Evolutionary conservation across 345 rosid species (phyloP).

Genomic region (Pistacia vera): DNA sequence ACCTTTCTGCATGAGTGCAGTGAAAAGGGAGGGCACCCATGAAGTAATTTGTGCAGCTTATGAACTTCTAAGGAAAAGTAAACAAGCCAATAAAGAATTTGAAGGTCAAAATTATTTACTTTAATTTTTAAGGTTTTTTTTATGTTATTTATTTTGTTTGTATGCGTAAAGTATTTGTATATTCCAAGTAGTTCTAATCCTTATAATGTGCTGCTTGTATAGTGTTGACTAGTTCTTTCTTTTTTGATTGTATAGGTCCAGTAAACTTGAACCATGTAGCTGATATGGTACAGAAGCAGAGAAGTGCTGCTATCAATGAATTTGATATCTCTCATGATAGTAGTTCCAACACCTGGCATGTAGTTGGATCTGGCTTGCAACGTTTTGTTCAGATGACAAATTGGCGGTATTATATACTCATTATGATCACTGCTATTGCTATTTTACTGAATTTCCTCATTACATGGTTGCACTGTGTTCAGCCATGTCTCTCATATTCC

Average conservation of each 20-base stretch:
- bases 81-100: constrained; percentile 46
- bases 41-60: constrained; percentile 71
- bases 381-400: constrained; percentile 98
- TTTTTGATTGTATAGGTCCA: constrained; percentile 33
- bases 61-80: constrained; percentile 58
- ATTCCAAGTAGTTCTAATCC: background rate
- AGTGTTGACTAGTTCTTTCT: constrained; percentile 19
- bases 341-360: constrained; percentile 68
- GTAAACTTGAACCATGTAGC: constrained; percentile 77
- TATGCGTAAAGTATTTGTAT: background rate
- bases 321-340: constrained; percentile 72
- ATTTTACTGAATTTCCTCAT: background rate
- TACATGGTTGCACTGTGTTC: background rate
- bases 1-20: constrained; percentile 87
- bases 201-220: background rate
- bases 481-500: background rate
- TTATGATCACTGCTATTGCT: constrained; percentile 2
- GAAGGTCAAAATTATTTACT: constrained; percentile 50
- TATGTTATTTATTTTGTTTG: constrained; percentile 4
- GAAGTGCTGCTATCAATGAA: constrained; percentile 69
- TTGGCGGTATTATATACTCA: constrained; percentile 57
- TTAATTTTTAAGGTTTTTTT: background rate
- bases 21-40: constrained; percentile 73
- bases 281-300: constrained; percentile 66
- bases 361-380: constrained; percentile 78